Base-by-base conservation (phyloP, 805 yeast species). In the Candida patagonica region DNA sequence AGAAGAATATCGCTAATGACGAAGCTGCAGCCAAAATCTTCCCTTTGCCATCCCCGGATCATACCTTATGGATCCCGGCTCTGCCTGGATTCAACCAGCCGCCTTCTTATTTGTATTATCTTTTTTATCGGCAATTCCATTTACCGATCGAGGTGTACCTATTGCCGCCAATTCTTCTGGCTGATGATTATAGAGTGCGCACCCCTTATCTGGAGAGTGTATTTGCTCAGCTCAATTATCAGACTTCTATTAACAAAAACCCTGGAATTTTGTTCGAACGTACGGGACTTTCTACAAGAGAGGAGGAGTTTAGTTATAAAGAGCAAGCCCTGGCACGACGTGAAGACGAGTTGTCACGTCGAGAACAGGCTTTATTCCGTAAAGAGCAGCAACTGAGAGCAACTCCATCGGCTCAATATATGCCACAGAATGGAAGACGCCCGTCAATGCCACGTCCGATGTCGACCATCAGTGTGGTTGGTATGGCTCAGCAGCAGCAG, bases 181-280 rank as follows among this genome's bases (percentile, higher is more conserved):
- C 92, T n/a, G 95, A 87, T 62, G 95, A 87, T 56, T 74, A 74
- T 55, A 78, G 80, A 36, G 78, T 86, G 40, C 80, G 81, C 56
- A 85, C 96, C 0, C 96, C 96, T 2, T 88, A 88, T 57, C 67
- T 88, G 57, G 96, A 88, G 62, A 84, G 84, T 50, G 63, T 85
- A 42, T 88, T 85, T 56, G 86, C 95, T 6, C 48, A 54, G 39
- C 40, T 55, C 44, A 47, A 52, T 29, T 74, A 52, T 65, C 66
- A 46, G 41, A 53, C 45, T 52, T 56, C 47, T 6, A 20, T 42
- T 9, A 38, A 36, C 23, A 12, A 30, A 8, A 40, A 40, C 9
- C 31, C 32, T 3, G 17, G 35, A 21, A 12, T 26, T 15, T 30
- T 44, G 19, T 38, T 37, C 27, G 27, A 21, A 23, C 44, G 25